Conservation (phyloP, 371 early-diverging fungal genomes). For the Blakeslea trispora region DNA sequence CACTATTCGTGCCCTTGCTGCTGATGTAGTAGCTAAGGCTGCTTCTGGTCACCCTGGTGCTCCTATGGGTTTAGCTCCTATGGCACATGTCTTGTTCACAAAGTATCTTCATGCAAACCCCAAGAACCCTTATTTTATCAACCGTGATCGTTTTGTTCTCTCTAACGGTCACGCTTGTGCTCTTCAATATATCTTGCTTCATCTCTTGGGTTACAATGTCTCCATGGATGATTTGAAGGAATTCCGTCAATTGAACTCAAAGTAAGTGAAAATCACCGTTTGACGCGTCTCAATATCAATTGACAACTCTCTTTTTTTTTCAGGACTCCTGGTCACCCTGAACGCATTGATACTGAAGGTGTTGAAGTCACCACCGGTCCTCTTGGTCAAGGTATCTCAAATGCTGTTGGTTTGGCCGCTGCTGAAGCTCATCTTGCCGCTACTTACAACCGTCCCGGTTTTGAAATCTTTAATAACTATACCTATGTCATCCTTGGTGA, state of each 20-base stretch:
- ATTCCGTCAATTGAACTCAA: conserved; percentile 86
- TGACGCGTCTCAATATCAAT: conserved; percentile 1
- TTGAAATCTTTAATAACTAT: conserved; percentile 81
- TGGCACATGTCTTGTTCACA: conserved; percentile 90
- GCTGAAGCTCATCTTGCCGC: conserved; percentile 90
- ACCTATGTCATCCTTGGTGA: conserved; percentile 95
- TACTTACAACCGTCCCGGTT: conserved; percentile 87
- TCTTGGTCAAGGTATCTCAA: conserved; percentile 91
- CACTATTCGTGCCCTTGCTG: conserved; percentile 92
- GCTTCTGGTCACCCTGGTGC: conserved; percentile 99
- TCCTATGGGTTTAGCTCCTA: conserved; percentile 96
- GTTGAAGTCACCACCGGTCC: conserved; percentile 99
- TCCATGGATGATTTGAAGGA: conserved; percentile 91
- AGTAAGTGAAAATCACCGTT: conserved; percentile 20
- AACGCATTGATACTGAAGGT: conserved; percentile 83
- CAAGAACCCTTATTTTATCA: conserved; percentile 83
- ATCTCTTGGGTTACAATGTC: conserved; percentile 89
- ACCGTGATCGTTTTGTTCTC: conserved; percentile 98
- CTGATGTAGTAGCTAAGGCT: conserved; percentile 91
- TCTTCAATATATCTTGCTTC: conserved; percentile 92
- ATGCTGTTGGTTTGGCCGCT: conserved; percentile 94
- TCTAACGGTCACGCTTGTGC: conserved; percentile 99
- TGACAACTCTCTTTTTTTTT: not conserved
- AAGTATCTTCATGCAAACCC: conserved; percentile 82
- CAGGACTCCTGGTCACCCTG: conserved; percentile 96